phyloP scores from a whole-genome alignment of 768 basidiomycete genomes.

The Naganishia antarctica region DNA sequence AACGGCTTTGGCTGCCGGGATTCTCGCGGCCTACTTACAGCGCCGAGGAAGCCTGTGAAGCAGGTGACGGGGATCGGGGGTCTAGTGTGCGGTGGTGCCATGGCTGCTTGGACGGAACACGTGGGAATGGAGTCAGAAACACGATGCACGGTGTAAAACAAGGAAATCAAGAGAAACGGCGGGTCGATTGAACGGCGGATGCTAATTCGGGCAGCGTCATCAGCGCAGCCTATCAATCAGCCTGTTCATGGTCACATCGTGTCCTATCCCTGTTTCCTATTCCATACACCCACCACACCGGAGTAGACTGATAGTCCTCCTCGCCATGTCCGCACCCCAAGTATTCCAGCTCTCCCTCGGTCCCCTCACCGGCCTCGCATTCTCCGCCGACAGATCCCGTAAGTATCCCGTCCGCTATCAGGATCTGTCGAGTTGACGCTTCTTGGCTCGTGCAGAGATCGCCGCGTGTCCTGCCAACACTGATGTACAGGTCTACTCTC shows the following conservation, averaged over 20 bases:
- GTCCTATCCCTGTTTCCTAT: not conserved
- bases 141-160: not conserved
- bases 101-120: not conserved
- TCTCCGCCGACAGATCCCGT: conserved; percentile 84
- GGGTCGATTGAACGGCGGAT: not conserved
- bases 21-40: conserved; percentile 34
- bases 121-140: not conserved
- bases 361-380: conserved; percentile 83
- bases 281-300: not conserved
- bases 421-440: not conserved
- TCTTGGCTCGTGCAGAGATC: conserved; percentile 59
- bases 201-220: not conserved
- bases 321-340: conserved; percentile 65
- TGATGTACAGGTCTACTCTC: conserved; percentile 72
- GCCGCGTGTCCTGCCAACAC: conserved; percentile 86
- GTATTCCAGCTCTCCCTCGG: conserved; percentile 71
- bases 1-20: not conserved
- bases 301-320: conserved; percentile 85
- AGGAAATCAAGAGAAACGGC: not conserved
- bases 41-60: conserved; percentile 79
- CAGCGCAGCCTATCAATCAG: not conserved
- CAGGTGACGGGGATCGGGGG: conserved; percentile 77
- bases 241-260: not conserved
- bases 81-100: not conserved
- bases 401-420: conserved; percentile 47